Base-by-base conservation (phyloP, 2,329 filamentous ascomycete species). In the Capronia americana region DNA sequence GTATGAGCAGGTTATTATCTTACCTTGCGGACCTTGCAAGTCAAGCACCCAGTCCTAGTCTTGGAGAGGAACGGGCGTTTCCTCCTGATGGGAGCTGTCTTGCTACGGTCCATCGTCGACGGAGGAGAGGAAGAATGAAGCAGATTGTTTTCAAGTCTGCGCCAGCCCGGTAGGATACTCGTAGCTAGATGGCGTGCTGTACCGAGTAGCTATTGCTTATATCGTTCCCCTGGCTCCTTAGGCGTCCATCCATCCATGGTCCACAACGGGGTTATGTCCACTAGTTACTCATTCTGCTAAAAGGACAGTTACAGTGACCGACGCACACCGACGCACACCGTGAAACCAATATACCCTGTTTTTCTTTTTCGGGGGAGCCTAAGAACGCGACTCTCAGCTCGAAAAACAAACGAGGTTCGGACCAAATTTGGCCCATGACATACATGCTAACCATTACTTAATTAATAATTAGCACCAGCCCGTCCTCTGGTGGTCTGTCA, bases 21-120 rank as follows among this genome's bases (percentile, higher is more conserved):
- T 71, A 84, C 83, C 28, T 55, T 55, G 53, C 53, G 53, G 17
- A 55, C 28, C 17, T 85, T 85, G 82, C 84, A 86, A 57, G 84
- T 86, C 63, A 84, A 77, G 74, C 84, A 86, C 14, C 84, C 84
- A 6, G 58, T 70, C 28, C 69, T 72, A 23, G 72, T 73, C 57
- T 67, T 67, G 28, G 65, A 48, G 4, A 65, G 34, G 28, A 65
- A 65, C 8, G 63, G 46, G 14, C 63, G 60, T 53, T 65, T 65
- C 41, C 63, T 60, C 57, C 38, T 65, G 50, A 55, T 34, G 8
- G 48, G 23, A 26, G 17, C 17, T 6, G 48, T 12, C 48, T 51
- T 51, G 20, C 50, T 56, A 3, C 57, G 57, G 4, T 65, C 57
- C 63, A 53, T 65, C 57, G 30, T 12, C 32, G n/a, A 17, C 48